A percentile compares a stretch with the other conserved stretches of the same genome.
These are phyloP conservation scores for Heterococcus sp. DNA, from an alignment of 108 stramenopile species.

Conservation along the genomic window DNA sequence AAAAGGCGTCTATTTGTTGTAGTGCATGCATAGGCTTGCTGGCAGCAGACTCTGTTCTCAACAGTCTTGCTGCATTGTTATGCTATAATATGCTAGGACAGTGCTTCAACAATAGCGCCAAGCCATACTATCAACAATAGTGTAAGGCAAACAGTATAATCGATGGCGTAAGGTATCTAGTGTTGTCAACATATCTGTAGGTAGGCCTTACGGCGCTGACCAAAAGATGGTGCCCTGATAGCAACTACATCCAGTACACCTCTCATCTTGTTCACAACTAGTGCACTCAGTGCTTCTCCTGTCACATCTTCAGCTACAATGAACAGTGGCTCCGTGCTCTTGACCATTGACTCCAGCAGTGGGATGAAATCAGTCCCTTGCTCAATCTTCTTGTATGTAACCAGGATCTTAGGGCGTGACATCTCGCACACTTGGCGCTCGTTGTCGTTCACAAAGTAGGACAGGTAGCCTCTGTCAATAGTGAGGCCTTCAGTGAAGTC, in stretches of 20 bases:
- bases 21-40: too few species aligned
- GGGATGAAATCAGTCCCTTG: slow-evolving; percentile 90
- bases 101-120: too few species aligned
- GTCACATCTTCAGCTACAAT: slow-evolving; percentile 94
- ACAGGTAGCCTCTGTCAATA: slow-evolving; percentile 92
- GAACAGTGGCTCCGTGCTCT: slow-evolving; percentile 88
- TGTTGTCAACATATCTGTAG: too few species aligned
- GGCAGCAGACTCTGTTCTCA: too few species aligned
- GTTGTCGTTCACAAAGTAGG: slow-evolving; percentile 95
- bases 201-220: slow-evolving; percentile 83
- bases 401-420: slow-evolving; percentile 67
- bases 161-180: too few species aligned
- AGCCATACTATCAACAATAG: too few species aligned
- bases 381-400: slow-evolving; percentile 93
- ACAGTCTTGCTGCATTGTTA: too few species aligned
- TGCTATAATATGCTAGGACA: too few species aligned
- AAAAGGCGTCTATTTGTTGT: too few species aligned
- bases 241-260: slow-evolving; percentile 93
- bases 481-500: slow-evolving; percentile 97
- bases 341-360: slow-evolving; percentile 87
- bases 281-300: slow-evolving; percentile 89
- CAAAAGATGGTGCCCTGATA: slow-evolving; percentile 93
- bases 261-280: slow-evolving; percentile 98
- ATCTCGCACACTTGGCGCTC: slow-evolving; percentile 84
- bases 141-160: too few species aligned